Base-by-base conservation (phyloP, 352 stramenopile species). In the Peronosclerospora sorghi region DNA sequence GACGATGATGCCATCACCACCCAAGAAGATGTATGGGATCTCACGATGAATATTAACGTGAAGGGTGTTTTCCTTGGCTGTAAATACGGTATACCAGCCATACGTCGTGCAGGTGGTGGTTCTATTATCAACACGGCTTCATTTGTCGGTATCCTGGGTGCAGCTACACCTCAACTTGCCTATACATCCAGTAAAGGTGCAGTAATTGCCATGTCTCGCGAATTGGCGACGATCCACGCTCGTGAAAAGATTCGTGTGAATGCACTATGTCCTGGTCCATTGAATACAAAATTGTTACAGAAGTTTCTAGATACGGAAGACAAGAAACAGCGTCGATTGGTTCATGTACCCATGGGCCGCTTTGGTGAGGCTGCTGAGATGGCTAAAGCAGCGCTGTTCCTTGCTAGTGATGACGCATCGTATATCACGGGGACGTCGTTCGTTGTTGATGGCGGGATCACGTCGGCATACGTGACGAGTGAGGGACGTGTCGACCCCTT, bases 121-220 rank as follows among this genome's bases (percentile, higher is more conserved):
- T 90, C 77, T 15, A 89, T 93, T 56, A 84, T 93, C 54, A 93
- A 93, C 63, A 90, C 78, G 45, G 80, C 77, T 26, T 93, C 80
- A 41, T 93, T 93, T 42, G 80, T 93, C 15, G 74, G 77, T 5
- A 69, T 84, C 26, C 50, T 93, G 4, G 80, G 80, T 18, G 80
- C 80, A 2, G 80, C 80, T 15, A 93, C 80, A 20, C 80, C 80
- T 21, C 80, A 93, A 54, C 68, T 93, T n/a, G 80, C 80, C 46
- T 93, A 93, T 62, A 93, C 80, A 32, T 83, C 71, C 23, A 89
- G 75, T 57, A 92, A 92, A 50, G 82, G 79, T n/a, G 82, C 80
- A 1, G 78, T 94, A 26, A 83, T 93, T 44, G 68, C 78, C 29
- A 84, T 94, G 68, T 86, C 77, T n/a, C 71, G 78, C 26, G 78